Conservation (phyloP, 495 filamentous ascomycete genomes). For the Chaetomidium leptoderma region DNA sequence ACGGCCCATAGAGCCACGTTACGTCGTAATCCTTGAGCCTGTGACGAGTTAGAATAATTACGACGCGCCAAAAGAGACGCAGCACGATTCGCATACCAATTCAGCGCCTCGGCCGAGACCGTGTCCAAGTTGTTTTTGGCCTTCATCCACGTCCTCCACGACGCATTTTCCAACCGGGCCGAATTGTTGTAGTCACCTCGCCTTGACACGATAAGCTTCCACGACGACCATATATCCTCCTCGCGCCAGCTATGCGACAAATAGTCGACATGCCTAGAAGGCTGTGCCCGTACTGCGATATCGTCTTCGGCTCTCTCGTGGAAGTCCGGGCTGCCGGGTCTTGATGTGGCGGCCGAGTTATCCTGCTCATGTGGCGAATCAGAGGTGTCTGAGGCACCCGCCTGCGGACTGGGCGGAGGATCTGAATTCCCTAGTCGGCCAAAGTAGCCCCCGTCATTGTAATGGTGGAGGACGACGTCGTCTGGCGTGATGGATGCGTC, state of each 20-base stretch:
- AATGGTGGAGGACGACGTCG: slow-evolving; percentile 55
- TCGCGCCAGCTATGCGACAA: slow-evolving; percentile 92
- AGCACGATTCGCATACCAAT: slow-evolving; percentile 61
- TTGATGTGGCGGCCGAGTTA: slow-evolving; percentile 42
- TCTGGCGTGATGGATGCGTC: slow-evolving; percentile 41
- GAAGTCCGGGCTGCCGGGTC: slow-evolving; percentile 43
- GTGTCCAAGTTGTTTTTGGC: slow-evolving; percentile 78
- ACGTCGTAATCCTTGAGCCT: slow-evolving; percentile 98
- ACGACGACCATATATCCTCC: slow-evolving; percentile 97
- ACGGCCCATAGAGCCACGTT: slow-evolving; percentile 93
- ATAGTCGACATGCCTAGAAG: slow-evolving; percentile 92
- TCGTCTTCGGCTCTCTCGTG: slow-evolving; percentile 71
- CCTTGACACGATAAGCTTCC: slow-evolving; percentile 83
- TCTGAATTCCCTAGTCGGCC: slow-evolving; percentile 45
- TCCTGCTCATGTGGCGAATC: slow-evolving; percentile 44
- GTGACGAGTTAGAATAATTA: slow-evolving; percentile 25
- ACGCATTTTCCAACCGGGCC: slow-evolving; percentile 86
- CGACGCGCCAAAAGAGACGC: slow-evolving; percentile 4
- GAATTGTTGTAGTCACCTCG: slow-evolving; percentile 74
- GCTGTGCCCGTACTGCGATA: slow-evolving; percentile 67
- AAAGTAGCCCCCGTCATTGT: slow-evolving; percentile 51
- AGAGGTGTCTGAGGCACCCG: slow-evolving; percentile 43
- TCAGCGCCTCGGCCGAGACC: slow-evolving; percentile 79
- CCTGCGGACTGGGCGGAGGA: slow-evolving; percentile 44
- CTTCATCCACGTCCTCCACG: slow-evolving; percentile 98